These are phyloP conservation scores for Chrysosporium keratinophilum DNA, from an alignment of 2,329 filamentous ascomycete genomes.

Conservation along the genomic window DNA sequence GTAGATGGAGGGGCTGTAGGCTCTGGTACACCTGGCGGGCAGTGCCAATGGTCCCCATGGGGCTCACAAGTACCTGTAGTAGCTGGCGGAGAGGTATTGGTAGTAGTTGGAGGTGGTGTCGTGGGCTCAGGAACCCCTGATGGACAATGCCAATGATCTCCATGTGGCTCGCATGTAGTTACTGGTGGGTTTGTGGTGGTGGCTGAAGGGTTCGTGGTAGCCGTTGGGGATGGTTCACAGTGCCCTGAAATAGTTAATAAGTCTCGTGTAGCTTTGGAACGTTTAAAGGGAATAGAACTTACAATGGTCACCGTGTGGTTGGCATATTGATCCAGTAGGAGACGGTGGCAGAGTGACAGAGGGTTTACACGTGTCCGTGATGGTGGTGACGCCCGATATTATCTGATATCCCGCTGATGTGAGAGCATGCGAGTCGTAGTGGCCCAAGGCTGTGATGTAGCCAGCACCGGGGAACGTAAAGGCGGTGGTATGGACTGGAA, in stretches of 20 bases:
- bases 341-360: slow-evolving; percentile 5
- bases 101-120: neutral
- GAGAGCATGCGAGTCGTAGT: slow-evolving; percentile 6
- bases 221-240: neutral
- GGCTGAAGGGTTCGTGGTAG: neutral
- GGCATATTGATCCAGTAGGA: slow-evolving; percentile 5
- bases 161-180: neutral
- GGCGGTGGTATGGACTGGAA: slow-evolving; percentile 7
- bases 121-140: slow-evolving; percentile 7
- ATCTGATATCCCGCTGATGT: slow-evolving; percentile 8
- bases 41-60: slow-evolving; percentile 10
- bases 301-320: slow-evolving; percentile 4
- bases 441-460: slow-evolving; percentile 4
- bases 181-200: neutral
- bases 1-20: slow-evolving; percentile 5
- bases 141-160: slow-evolving; percentile 8
- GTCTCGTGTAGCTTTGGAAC: neutral
- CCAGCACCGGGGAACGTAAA: slow-evolving; percentile 5
- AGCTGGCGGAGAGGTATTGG: neutral
- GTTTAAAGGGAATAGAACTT: neutral
- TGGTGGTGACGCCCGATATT: slow-evolving; percentile 6
- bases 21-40: neutral
- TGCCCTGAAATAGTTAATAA: neutral
- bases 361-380: slow-evolving; percentile 1
- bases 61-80: neutral